Conservation (phyloP, 768 basidiomycete genomes). For the Fibroporia radiculosa region DNA sequence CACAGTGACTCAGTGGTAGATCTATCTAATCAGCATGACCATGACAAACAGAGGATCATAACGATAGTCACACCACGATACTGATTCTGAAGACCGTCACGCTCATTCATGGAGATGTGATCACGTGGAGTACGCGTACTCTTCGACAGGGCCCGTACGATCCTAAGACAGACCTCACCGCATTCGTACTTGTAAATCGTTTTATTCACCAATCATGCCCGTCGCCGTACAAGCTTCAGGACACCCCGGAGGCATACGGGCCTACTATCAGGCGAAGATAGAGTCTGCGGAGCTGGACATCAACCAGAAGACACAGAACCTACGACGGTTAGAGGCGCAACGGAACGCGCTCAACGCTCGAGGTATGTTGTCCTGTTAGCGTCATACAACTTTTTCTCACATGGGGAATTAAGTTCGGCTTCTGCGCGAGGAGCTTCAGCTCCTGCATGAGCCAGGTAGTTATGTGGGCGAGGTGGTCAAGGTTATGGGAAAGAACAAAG, state of each 20-base stretch:
- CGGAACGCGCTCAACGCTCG: slow-evolving; percentile 94
- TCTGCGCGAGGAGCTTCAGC: slow-evolving; percentile 84
- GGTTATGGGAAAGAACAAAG: slow-evolving; percentile 99
- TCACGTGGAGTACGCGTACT: no score
- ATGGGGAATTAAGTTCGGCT: slow-evolving; percentile 55
- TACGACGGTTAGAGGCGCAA: slow-evolving; percentile 92
- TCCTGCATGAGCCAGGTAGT: slow-evolving; percentile 90
- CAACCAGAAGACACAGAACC: slow-evolving; percentile 94
- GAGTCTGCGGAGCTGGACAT: slow-evolving; percentile 89
- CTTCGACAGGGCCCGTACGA: no score
- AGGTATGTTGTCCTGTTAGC: slow-evolving; percentile 41
- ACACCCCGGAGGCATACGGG: slow-evolving; percentile 65
- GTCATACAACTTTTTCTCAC: background rate
- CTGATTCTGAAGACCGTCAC: no score
- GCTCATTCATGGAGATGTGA: no score
- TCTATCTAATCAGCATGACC: no score
- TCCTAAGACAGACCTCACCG: no score
- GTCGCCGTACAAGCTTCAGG: slow-evolving; percentile 25
- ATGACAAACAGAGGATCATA: no score
- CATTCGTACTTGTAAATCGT: no score
- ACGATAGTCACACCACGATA: no score
- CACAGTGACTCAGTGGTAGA: no score
- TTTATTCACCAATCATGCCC: no score
- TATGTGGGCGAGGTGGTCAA: slow-evolving; percentile 98
- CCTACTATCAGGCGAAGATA: slow-evolving; percentile 95